A percentile compares a stretch with the other conserved stretches of the same genome.
These are phyloP conservation scores for Botrytis deweyae DNA, from an alignment of 2,329 filamentous ascomycete species.

Conservation along the genomic window DNA sequence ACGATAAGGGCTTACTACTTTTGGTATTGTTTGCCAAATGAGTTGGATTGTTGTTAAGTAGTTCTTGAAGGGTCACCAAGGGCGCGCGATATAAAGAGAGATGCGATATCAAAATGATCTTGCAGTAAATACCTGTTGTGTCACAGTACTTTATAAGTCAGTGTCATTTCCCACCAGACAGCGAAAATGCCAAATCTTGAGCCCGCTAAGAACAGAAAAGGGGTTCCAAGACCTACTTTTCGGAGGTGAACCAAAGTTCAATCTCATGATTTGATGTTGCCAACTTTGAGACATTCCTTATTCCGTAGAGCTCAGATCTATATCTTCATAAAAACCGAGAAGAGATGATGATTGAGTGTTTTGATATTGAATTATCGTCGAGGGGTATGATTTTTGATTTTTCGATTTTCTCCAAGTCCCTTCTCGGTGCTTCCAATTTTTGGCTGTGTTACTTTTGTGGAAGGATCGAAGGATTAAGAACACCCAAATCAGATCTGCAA, in stretches of 20 bases:
- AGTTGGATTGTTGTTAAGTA: neutral
- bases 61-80: neutral
- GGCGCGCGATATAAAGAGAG: neutral
- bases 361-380: neutral
- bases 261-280: neutral
- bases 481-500: conserved; percentile 1
- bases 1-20: neutral
- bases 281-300: neutral
- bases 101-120: neutral
- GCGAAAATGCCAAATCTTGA: neutral
- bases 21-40: neutral
- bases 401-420: neutral
- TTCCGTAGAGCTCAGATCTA: neutral
- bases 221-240: neutral
- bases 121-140: neutral
- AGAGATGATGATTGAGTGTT: neutral
- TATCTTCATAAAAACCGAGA: neutral
- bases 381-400: neutral
- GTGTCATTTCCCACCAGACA: neutral
- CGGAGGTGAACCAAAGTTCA: neutral
- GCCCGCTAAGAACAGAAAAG: neutral
- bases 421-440: neutral
- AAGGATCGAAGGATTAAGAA: neutral
- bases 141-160: neutral
- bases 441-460: neutral